Evolutionary conservation across 2,329 filamentous ascomycete species (phyloP).

Genomic region (Clarireedia paspali): DNA sequence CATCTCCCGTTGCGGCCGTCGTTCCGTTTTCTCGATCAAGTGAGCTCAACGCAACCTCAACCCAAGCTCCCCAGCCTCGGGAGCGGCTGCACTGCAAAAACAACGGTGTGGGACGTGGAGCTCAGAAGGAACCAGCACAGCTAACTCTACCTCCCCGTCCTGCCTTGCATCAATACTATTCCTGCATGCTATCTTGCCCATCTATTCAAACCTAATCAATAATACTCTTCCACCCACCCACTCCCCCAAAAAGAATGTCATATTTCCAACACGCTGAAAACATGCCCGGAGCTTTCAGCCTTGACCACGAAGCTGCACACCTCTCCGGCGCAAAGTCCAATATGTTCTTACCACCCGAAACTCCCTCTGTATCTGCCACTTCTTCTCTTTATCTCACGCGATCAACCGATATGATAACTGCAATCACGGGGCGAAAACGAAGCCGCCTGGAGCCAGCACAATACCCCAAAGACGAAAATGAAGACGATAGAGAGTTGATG

Average conservation of each 20-base stretch:
- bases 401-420: conserved; percentile 10
- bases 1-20: too few relatives aligned
- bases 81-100: too few relatives aligned
- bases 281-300: conserved; percentile 22
- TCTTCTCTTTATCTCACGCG: conserved; percentile 26
- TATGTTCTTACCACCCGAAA: conserved; percentile 36
- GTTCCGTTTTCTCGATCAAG: too few relatives aligned
- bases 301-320: conserved; percentile 14
- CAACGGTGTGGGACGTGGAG: too few relatives aligned
- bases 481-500: conserved; percentile 11
- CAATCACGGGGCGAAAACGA: neutral
- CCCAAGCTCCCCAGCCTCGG: too few relatives aligned
- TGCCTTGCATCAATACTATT: too few relatives aligned
- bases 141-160: too few relatives aligned
- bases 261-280: conserved; percentile 14
- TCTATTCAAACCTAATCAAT: neutral
- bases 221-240: too few relatives aligned
- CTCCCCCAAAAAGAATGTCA: conserved; percentile 12
- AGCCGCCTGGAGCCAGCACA: neutral
- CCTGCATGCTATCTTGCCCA: too few relatives aligned
- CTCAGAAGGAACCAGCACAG: too few relatives aligned
- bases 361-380: conserved; percentile 32
- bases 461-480: neutral
- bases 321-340: conserved; percentile 29
- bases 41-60: too few relatives aligned